These are phyloP conservation scores for Phialophora macrospora DNA, from an alignment of 2,329 filamentous ascomycete genomes.

Conservation along the genomic window DNA sequence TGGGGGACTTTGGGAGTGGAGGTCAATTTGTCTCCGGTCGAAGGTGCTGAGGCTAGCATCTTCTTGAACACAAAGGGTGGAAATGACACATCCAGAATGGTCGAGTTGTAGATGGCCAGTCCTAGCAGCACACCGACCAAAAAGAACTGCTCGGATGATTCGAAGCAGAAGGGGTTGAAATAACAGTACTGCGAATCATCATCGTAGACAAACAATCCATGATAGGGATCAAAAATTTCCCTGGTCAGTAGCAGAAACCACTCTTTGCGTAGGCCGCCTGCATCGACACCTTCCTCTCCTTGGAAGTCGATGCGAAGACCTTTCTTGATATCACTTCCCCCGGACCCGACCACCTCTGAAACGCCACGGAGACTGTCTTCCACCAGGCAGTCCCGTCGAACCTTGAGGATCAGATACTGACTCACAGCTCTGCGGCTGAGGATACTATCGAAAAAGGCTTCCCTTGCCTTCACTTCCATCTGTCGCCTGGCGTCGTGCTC, in stretches of 20 bases:
- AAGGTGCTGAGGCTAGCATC: conserved; percentile 76
- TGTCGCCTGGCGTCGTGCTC: conserved; percentile 86
- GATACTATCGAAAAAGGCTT: conserved; percentile 90
- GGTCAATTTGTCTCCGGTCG: conserved; percentile 59
- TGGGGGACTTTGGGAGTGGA: conserved; percentile 64
- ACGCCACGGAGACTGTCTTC: conserved; percentile 73
- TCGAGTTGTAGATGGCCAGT: conserved; percentile 92
- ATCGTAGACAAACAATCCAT: conserved; percentile 91
- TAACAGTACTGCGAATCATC: conserved; percentile 90
- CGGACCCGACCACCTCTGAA: conserved; percentile 79
- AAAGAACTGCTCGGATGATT: conserved; percentile 90
- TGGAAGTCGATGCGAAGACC: conserved; percentile 81
- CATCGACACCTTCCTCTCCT: conserved; percentile 90
- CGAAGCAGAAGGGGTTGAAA: conserved; percentile 88
- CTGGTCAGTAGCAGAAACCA: conserved; percentile 89
- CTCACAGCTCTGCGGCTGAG: conserved; percentile 74
- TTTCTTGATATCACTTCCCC: conserved; percentile 87
- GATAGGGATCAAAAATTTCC: conserved; percentile 88
- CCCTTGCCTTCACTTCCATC: conserved; percentile 85
- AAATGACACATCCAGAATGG: conserved; percentile 84
- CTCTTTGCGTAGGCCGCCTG: conserved; percentile 86
- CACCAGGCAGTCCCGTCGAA: conserved; percentile 73
- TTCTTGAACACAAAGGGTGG: conserved; percentile 91
- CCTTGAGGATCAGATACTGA: conserved; percentile 75
- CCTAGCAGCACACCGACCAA: conserved; percentile 86